Evolutionary conservation across 2,329 filamentous ascomycete species (phyloP), one percentile per base, ranked within the genome.

Genomic region (Epichloe coenophiala): DNA sequence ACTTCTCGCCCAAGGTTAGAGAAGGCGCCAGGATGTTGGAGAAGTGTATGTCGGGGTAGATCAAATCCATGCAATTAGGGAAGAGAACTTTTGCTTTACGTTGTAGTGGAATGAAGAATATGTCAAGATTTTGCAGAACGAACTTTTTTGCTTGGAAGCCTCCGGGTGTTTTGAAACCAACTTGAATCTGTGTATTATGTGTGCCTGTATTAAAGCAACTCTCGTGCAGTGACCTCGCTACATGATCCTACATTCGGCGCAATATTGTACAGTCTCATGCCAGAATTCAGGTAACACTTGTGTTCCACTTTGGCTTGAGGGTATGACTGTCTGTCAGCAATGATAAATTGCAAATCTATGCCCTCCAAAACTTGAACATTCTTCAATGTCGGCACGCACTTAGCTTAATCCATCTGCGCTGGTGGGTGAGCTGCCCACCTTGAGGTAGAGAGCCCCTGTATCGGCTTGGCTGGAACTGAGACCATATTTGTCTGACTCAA

Each of bases 1-100:
- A 98, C 69, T 98, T 86, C 64, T 89, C 86, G 58, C 91, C 90
- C 6, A 83, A 83, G 61, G 85, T 98, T 1, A 76, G 88, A 57
- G 88, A 95, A 60, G 84, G 84, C 1, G 71, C 86, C 4, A 77
- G 77, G 65, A 66, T 76, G 43, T 70, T 90, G 63, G 84, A 89
- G 63, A 88, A 86, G 73, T 74, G 72, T 44, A 68, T 87, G 60
- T 64, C 62, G 5, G 58, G 58, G 49, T 67, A 61, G 54, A 53
- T 31, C 2, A 43, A n/a, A 21, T 13, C 12, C 13, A 27, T n/a
- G 11, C 23, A 31, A 15, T 27, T 13, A 15, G 12, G 6, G 13
- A 5, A 44, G 21, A 5, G 5, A 2, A 31, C 15, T n/a, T 7
- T 39, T 27, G 19, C 13, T 23, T 33, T 17, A 1, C 23, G n/a